These are phyloP conservation scores for Silene conica DNA, from an alignment of 148 eudicot species.

Conservation along the genomic window DNA sequence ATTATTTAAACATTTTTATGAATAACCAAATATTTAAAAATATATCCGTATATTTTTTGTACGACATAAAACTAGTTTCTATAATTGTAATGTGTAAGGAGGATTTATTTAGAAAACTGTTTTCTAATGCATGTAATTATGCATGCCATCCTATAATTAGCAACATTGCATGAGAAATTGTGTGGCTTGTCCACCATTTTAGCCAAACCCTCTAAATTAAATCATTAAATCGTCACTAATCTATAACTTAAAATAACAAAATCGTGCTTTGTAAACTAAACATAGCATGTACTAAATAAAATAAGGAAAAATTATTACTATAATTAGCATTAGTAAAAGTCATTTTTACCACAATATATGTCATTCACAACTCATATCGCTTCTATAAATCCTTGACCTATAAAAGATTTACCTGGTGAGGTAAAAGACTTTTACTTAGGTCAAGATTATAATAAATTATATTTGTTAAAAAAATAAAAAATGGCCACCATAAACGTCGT, in stretches of 20 bases:
- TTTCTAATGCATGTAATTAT: too few species aligned
- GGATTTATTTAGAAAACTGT: too few species aligned
- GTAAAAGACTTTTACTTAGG: conserved; percentile 13
- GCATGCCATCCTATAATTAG: conserved; percentile 14
- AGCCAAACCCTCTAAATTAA: neutral
- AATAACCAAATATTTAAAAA: too few species aligned
- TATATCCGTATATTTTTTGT: too few species aligned
- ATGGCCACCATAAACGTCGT: conserved; percentile 28
- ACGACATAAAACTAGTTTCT: too few species aligned
- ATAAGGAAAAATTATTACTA: neutral
- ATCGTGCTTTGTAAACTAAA: neutral
- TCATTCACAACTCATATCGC: neutral
- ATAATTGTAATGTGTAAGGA: too few species aligned
- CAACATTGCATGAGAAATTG: neutral
- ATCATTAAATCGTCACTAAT: neutral
- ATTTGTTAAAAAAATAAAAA: conserved; percentile 5
- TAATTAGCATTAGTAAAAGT: neutral
- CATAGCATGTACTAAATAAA: conserved; percentile 1
- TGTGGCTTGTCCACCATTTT: conserved; percentile 1
- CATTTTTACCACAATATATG: neutral
- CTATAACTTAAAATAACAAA: neutral
- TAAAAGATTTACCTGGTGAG: neutral
- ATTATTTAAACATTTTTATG: too few species aligned
- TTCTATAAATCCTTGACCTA: conserved; percentile 11
- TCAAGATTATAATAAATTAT: neutral